These are phyloP conservation scores for Magnusiomyces tetraspermus DNA, from an alignment of 1,139 yeast species.

Conservation along the genomic window DNA sequence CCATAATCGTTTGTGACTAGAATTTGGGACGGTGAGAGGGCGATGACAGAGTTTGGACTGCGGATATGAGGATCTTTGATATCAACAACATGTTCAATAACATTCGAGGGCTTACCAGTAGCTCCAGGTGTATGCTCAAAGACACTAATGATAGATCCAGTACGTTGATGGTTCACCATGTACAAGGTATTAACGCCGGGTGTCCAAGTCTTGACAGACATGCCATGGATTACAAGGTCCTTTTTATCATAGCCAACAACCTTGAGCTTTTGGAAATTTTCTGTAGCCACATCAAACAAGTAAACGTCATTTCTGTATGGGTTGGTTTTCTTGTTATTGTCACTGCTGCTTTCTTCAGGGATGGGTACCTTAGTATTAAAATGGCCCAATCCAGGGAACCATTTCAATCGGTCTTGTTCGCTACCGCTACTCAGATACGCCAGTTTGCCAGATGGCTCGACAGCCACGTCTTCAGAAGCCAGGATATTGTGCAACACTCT, in stretches of 20 bases:
- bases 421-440: slow-evolving; percentile 7
- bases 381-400: slow-evolving; percentile 4
- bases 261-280: slow-evolving; percentile 4
- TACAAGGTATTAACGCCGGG: slow-evolving; percentile 11
- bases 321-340: background rate
- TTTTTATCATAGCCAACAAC: slow-evolving; percentile 8
- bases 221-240: slow-evolving; percentile 18
- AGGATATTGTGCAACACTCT: background rate
- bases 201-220: slow-evolving; percentile 9
- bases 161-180: slow-evolving; percentile 18
- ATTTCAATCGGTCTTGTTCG: background rate
- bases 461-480: slow-evolving; percentile 10
- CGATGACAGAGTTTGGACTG: slow-evolving; percentile 18
- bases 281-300: slow-evolving; percentile 7
- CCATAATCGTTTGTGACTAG: slow-evolving; percentile 18
- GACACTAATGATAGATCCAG: slow-evolving; percentile 16
- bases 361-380: background rate
- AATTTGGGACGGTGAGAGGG: slow-evolving; percentile 14
- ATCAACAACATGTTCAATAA: slow-evolving; percentile 13
- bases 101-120: slow-evolving; percentile 2
- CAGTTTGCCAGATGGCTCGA: slow-evolving; percentile 7
- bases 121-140: slow-evolving; percentile 14
- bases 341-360: background rate
- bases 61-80: slow-evolving; percentile 10
- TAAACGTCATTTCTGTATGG: slow-evolving; percentile 11